Conservation (phyloP, 208 protist species). For the Porcisia deanei region DNA sequence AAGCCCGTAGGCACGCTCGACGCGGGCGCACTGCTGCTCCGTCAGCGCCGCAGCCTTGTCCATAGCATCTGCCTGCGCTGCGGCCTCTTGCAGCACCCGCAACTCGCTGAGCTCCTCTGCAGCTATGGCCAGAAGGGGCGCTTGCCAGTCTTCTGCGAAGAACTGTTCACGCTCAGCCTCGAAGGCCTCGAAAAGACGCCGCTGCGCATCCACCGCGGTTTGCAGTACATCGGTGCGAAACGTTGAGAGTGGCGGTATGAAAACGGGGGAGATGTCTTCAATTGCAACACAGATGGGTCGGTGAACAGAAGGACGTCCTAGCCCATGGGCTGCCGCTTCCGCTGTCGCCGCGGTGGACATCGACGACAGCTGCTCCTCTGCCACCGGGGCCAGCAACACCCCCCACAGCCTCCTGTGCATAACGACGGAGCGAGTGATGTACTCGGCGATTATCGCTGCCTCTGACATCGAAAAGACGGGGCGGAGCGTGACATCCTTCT, state of each 20-base stretch:
- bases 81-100: slow-evolving; percentile 16
- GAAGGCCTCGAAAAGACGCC: slow-evolving; percentile 34
- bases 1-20: slow-evolving; percentile 57
- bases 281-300: slow-evolving; percentile 18
- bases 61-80: slow-evolving; percentile 24
- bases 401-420: slow-evolving; percentile 69
- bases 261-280: slow-evolving; percentile 40
- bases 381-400: slow-evolving; percentile 22
- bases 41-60: slow-evolving; percentile 55
- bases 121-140: slow-evolving; percentile 31
- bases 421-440: slow-evolving; percentile 54
- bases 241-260: slow-evolving; percentile 55
- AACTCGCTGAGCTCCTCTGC: slow-evolving; percentile 32
- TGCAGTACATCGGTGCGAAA: slow-evolving; percentile 55
- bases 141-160: slow-evolving; percentile 31
- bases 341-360: slow-evolving; percentile 5
- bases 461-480: slow-evolving; percentile 65
- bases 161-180: slow-evolving; percentile 11
- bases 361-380: slow-evolving; percentile 23
- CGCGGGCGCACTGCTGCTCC: slow-evolving; percentile 41
- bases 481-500: slow-evolving; percentile 49
- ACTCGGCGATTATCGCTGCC: slow-evolving; percentile 55
- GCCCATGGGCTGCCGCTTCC: neutral
- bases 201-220: slow-evolving; percentile 37
- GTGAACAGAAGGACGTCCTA: slow-evolving; percentile 10